Evolutionary conservation across 2,329 filamentous ascomycete species (phyloP).

Genomic region (Daldinia sp.): DNA sequence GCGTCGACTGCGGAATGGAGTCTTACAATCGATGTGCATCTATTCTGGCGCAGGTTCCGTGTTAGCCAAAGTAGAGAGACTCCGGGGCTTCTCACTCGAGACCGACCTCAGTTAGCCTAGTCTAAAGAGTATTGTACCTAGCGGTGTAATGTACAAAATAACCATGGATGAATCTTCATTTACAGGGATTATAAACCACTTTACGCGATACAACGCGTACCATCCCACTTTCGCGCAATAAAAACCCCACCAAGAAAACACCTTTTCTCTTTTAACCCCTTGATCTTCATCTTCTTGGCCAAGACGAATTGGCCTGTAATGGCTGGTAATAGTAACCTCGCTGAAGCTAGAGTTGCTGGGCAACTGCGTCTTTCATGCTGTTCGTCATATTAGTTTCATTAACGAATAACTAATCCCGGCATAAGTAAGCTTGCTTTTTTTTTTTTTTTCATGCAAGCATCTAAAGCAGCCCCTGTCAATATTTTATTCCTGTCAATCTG

Average conservation of each 20-base stretch:
- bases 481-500: no score
- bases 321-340: constrained; percentile 37
- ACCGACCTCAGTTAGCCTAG: no score
- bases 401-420: constrained; percentile 38
- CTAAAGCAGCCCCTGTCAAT: constrained; percentile 45
- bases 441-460: constrained; percentile 49
- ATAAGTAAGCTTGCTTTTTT: constrained; percentile 41
- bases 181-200: constrained; percentile 49
- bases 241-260: constrained; percentile 39
- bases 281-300: constrained; percentile 35
- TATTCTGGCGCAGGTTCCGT: no score
- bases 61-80: no score
- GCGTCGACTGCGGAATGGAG: background rate
- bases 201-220: constrained; percentile 50
- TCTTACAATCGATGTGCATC: background rate
- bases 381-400: constrained; percentile 30
- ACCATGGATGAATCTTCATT: no score
- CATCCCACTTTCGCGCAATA: constrained; percentile 45
- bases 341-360: constrained; percentile 46
- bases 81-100: no score
- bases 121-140: no score
- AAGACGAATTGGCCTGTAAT: constrained; percentile 39
- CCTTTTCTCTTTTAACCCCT: constrained; percentile 32
- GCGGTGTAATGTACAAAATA: no score
- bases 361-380: constrained; percentile 44